Evolutionary conservation across 805 yeast genomes (phyloP).

Genomic region (Teunomyces lycoperdinae): DNA sequence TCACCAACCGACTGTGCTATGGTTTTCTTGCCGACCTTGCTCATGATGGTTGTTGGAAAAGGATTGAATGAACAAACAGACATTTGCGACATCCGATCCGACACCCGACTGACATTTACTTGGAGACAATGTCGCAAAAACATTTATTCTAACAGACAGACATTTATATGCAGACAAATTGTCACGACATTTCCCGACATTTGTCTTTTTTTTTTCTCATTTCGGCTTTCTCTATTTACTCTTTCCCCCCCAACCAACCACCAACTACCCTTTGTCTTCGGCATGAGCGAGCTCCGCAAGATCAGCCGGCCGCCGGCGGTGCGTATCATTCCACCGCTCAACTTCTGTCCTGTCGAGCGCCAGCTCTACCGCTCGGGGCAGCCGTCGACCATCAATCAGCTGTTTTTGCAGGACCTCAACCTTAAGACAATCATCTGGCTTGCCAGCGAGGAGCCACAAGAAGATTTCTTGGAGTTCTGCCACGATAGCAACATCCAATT

Average conservation of each 20-base stretch:
- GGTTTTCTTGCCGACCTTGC: conserved; percentile 6
- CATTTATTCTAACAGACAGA: not conserved
- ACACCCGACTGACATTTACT: too few species aligned
- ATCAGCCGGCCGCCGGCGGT: conserved; percentile 53
- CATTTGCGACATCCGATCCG: too few species aligned
- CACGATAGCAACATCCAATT: conserved; percentile 67
- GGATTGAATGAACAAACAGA: not conserved
- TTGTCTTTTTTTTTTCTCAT: not conserved
- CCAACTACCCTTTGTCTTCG: not conserved
- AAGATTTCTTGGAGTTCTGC: conserved; percentile 78
- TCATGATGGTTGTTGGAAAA: conserved; percentile 4
- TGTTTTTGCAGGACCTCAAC: conserved; percentile 71
- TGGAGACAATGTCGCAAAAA: too few species aligned
- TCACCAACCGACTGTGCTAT: conserved; percentile 19
- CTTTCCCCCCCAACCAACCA: not conserved
- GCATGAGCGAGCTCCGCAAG: conserved; percentile 8
- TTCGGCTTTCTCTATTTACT: too few species aligned
- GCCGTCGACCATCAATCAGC: conserved; percentile 90
- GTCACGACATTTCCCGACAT: not conserved
- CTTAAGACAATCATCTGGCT: conserved; percentile 87
- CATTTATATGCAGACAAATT: not conserved
- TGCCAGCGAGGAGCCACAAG: conserved; percentile 94
- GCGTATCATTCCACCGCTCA: conserved; percentile 87
- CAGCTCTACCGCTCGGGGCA: conserved; percentile 88
- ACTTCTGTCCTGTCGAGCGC: conserved; percentile 92